Evolutionary conservation across 345 rosid genomes (phyloP), one percentile per base, ranked within the genome.

Genomic region (Cardamine occulta): DNA sequence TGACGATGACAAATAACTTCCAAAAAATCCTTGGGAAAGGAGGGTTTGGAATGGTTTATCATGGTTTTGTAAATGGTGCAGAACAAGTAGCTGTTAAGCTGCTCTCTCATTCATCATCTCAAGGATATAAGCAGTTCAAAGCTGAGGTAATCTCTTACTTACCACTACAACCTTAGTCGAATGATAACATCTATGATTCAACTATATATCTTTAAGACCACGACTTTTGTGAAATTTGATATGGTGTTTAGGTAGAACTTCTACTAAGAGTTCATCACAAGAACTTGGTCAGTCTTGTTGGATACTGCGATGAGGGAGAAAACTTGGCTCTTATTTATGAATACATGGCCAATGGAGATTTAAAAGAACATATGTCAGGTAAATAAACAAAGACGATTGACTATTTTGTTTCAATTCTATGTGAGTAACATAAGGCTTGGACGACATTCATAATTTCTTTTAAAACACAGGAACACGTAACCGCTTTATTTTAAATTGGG

Each of bases 31-130:
- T 84, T 29, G 91, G 94, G 6, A 74, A 82, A 74, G 94, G 90
- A 68, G 89, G 91, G 1, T 87, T 86, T 60, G 95, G 95, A 76
- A 74, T 73, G 2, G 95, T 89, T 15, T 87, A 84, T 61, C 78
- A 68, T 64, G 94, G 89, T 2, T 32, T 8, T 26, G 72, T 86
- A 19, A 73, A 78, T 2, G 77, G 55, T 57, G 32, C 74, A 1
- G 64, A 63, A 14, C 51, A 74, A 63, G 82, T 82, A 21, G 85
- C 85, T 1, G 86, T 83, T 8, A 83, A 85, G 39, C 7, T 75
- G 47, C 73, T 83, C 1, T 85, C 86, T 0, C 65, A 66, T 29
- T 65, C 81, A 24, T 78, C 88, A 51, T 55, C 51, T 51, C 85
- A 81, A 68, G 86, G 86, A 12, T 75, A 52, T 29, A 79, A 74